Conservation (phyloP, 2,329 filamentous ascomycete species). For the Arthrobotrys pseudoclavata region DNA sequence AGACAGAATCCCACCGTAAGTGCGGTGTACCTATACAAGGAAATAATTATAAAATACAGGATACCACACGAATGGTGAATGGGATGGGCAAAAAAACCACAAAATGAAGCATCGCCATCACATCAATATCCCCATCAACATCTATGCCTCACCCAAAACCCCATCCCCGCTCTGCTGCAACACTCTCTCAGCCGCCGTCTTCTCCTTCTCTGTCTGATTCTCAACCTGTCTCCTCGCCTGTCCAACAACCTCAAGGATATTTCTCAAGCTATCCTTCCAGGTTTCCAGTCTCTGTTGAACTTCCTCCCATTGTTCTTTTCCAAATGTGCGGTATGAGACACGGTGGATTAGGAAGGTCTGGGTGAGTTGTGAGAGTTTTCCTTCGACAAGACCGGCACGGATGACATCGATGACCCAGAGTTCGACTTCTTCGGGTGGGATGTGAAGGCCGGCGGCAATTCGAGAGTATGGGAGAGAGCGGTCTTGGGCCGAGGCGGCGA, state of each 20-base stretch:
- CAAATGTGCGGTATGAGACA: conserved; percentile 95
- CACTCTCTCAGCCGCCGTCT: conserved; percentile 79
- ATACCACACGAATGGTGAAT: background rate
- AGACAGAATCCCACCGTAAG: conserved; percentile 6
- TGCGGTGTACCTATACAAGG: conserved; percentile 22
- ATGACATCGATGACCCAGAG: conserved; percentile 99
- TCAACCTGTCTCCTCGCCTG: conserved; percentile 80
- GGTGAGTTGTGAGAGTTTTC: conserved; percentile 93
- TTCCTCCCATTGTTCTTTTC: conserved; percentile 98
- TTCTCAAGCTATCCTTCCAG: conserved; percentile 85
- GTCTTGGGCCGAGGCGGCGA: conserved; percentile 84
- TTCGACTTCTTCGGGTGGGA: conserved; percentile 87
- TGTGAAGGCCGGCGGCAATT: conserved; percentile 86
- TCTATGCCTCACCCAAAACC: conserved; percentile 47
- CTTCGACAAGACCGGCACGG: conserved; percentile 93
- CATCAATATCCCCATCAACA: background rate
- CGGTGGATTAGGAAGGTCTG: conserved; percentile 95
- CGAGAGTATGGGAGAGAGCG: conserved; percentile 89
- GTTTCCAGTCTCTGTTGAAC: conserved; percentile 90
- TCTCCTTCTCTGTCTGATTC: conserved; percentile 81
- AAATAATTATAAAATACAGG: conserved; percentile 25
- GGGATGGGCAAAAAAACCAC: background rate
- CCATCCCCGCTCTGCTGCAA: conserved; percentile 67
- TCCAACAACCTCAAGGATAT: conserved; percentile 82
- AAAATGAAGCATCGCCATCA: background rate